A percentile compares a stretch with the other conserved stretches of the same genome.
These are phyloP conservation scores for Hypsizygus marmoreus DNA, from an alignment of 768 basidiomycete genomes.

Conservation along the genomic window DNA sequence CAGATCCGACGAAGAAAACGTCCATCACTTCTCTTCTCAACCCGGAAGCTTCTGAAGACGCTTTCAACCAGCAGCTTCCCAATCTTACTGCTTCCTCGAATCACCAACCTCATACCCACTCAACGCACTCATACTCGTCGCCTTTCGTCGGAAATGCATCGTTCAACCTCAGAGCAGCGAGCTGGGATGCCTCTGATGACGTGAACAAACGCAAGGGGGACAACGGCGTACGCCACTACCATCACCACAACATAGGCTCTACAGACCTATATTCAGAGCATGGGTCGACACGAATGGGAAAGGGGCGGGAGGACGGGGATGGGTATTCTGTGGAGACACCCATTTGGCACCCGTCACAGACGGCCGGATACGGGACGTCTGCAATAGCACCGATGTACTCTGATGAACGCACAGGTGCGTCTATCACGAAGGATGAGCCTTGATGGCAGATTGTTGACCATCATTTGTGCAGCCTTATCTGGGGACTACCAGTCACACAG, in stretches of 20 bases:
- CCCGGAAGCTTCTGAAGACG: constrained; percentile 34
- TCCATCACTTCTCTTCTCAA: constrained; percentile 45
- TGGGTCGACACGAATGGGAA: constrained; percentile 29
- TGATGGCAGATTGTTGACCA: constrained; percentile 12
- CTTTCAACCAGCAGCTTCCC: constrained; percentile 21
- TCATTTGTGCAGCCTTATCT: constrained; percentile 36
- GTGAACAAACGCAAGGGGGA: constrained; percentile 26
- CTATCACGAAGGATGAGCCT: constrained; percentile 6
- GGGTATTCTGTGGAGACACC: constrained; percentile 21
- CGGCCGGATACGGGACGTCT: constrained; percentile 43
- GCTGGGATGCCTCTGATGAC: constrained; percentile 42
- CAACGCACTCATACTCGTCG: constrained; percentile 21
- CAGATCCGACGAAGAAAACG: constrained; percentile 42
- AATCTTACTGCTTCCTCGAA: constrained; percentile 20
- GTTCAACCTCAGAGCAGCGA: constrained; percentile 64
- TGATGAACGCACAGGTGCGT: constrained; percentile 59
- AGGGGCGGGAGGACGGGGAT: constrained; percentile 30
- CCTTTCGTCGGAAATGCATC: constrained; percentile 29
- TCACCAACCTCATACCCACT: constrained; percentile 24
- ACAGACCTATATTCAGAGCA: constrained; percentile 31
- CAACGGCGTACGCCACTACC: constrained; percentile 19
- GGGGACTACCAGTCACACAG: constrained; percentile 45
- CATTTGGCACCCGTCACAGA: constrained; percentile 34
- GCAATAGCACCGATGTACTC: constrained; percentile 51
- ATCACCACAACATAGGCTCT: constrained; percentile 19